Evolutionary conservation across 2,329 filamentous ascomycete species (phyloP).

Genomic region (Geosmithia flava): DNA sequence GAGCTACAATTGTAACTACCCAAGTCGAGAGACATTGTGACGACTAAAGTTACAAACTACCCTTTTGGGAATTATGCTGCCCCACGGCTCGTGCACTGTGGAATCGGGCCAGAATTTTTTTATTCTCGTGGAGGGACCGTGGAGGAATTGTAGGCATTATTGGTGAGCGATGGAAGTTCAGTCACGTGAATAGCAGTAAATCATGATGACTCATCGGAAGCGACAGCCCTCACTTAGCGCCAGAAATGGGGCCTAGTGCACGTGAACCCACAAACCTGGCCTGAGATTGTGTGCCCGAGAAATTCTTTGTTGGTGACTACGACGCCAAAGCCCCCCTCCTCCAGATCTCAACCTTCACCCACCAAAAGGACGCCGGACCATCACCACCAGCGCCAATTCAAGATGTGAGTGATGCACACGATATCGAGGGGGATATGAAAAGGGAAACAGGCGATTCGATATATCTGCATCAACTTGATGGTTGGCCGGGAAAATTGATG

Average conservation of each 20-base stretch:
- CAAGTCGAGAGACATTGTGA: not conserved
- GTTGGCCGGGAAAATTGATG: not conserved
- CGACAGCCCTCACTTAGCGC: constrained; percentile 28
- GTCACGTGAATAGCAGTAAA: constrained; percentile 7
- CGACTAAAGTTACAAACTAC: not conserved
- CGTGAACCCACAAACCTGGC: constrained; percentile 29
- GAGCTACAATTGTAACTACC: not conserved
- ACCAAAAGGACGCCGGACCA: constrained; percentile 24
- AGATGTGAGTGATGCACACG: constrained; percentile 25
- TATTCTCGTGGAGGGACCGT: not conserved
- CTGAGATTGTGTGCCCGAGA: constrained; percentile 21
- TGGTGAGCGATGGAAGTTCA: not conserved
- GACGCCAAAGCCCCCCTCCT: constrained; percentile 20
- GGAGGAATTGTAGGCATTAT: not conserved
- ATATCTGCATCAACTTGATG: not conserved
- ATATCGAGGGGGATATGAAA: too few species aligned
- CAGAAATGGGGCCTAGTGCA: constrained; percentile 17
- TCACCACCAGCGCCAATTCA: constrained; percentile 26
- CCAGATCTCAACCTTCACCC: constrained; percentile 19
- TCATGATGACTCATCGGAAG: constrained; percentile 11
- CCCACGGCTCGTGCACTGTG: too few species aligned
- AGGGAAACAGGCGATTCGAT: not conserved
- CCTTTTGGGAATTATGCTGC: not conserved
- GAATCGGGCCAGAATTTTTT: not conserved
- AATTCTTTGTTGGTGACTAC: constrained; percentile 20